Evolutionary conservation across 495 filamentous ascomycete species (phyloP).

Genomic region (Penicillium tannophilum): DNA sequence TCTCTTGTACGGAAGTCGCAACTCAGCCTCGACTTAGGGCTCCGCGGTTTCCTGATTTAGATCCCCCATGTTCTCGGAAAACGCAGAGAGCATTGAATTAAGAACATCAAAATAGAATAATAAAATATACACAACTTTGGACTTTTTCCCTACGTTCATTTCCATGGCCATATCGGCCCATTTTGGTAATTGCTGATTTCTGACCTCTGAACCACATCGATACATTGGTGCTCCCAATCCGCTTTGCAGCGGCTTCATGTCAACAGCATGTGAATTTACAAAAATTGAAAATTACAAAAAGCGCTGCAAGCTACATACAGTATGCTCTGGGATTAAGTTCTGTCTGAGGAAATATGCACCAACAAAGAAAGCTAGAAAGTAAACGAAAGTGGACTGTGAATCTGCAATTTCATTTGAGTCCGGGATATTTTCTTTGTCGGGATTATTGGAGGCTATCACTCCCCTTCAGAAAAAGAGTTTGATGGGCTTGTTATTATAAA

Average conservation of each 20-base stretch:
- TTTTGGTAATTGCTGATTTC: neutral
- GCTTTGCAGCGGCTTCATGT: too few relatives aligned
- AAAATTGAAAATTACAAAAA: too few relatives aligned
- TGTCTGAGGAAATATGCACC: too few relatives aligned
- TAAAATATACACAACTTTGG: neutral
- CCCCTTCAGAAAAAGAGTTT: neutral
- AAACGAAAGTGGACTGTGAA: neutral
- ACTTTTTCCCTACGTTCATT: neutral
- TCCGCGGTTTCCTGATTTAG: slow-evolving; percentile 19
- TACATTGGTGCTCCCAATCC: too few relatives aligned
- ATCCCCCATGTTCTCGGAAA: neutral
- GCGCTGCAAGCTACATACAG: too few relatives aligned
- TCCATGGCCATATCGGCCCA: neutral
- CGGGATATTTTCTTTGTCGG: neutral
- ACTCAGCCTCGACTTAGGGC: slow-evolving; percentile 17
- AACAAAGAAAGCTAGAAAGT: too few relatives aligned
- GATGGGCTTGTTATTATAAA: neutral
- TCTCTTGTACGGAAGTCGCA: slow-evolving; percentile 13
- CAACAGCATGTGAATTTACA: too few relatives aligned
- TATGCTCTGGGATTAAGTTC: too few relatives aligned
- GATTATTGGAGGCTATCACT: neutral
- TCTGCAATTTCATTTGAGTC: neutral
- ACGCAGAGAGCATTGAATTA: neutral
- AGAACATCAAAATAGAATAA: neutral
- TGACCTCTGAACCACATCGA: neutral